These are phyloP conservation scores for Coleophoma eucalyptorum DNA, from an alignment of 2,329 filamentous ascomycete species.

Conservation along the genomic window DNA sequence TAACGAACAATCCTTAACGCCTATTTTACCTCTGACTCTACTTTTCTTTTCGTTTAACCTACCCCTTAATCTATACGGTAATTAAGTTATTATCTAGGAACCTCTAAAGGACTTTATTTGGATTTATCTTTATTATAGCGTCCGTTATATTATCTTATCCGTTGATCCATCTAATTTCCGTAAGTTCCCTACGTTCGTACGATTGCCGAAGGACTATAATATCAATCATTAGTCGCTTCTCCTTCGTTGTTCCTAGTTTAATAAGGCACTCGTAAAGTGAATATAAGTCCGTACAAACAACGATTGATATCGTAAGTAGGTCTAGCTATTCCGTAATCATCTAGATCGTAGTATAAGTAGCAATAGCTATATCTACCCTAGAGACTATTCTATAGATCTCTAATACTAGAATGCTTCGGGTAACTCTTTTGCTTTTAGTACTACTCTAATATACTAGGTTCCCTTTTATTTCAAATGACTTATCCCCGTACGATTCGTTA, in stretches of 20 bases:
- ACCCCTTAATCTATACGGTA: conserved; percentile 1
- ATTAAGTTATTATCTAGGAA: conserved; percentile 9
- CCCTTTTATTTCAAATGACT: conserved; percentile 5
- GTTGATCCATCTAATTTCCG: conserved; percentile 14
- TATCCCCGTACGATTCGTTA: conserved; percentile 3
- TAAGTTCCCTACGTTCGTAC: conserved; percentile 11
- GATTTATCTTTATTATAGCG: conserved; percentile 7
- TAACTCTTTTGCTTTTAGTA: conserved; percentile 13
- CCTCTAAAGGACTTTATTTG: conserved; percentile 4
- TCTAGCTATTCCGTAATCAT: conserved; percentile 1
- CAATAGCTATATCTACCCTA: conserved; percentile 8
- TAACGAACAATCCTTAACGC: too few species aligned
- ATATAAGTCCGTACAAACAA: conserved; percentile 12
- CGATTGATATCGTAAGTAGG: conserved; percentile 2
- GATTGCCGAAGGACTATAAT: conserved; percentile 14
- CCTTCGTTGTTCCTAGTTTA: conserved; percentile 11
- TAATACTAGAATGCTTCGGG: conserved; percentile 7
- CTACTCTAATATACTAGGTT: conserved; percentile 13
- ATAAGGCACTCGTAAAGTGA: conserved; percentile 14
- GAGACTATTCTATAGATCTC: conserved; percentile 11
- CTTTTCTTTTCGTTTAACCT: conserved; percentile 3
- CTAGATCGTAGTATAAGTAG: conserved; percentile 4
- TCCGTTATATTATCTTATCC: conserved; percentile 8
- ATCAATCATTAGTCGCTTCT: conserved; percentile 17
- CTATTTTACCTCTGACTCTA: background rate